Conservation (phyloP, 73 alveolate genomes). For the Paramecium biaurelia region DNA sequence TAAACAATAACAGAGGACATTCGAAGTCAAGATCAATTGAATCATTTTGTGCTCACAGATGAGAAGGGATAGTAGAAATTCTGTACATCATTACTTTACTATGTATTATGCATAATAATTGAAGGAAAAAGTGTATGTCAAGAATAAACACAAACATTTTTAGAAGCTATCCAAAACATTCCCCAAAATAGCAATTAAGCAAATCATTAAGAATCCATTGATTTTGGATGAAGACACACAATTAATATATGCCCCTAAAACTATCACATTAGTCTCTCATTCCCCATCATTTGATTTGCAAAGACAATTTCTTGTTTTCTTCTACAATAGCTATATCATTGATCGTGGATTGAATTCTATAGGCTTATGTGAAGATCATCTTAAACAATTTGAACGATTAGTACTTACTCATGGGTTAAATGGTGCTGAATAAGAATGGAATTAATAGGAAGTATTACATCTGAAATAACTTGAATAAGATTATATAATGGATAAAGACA, state of each 20-base stretch:
- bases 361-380: not conserved
- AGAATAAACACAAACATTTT: conserved; percentile 40
- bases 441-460: not conserved
- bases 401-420: conserved; percentile 31
- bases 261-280: conserved; percentile 17
- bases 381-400: not conserved
- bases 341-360: conserved; percentile 41
- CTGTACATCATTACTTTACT: not conserved
- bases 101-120: not conserved
- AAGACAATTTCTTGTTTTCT: conserved; percentile 52
- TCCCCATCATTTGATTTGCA: conserved; percentile 35
- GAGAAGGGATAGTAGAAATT: conserved; percentile 21
- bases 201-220: conserved; percentile 58
- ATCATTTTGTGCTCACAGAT: conserved; percentile 30
- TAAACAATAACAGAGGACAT: not conserved
- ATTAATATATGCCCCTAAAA: conserved; percentile 57
- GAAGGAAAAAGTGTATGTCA: conserved; percentile 59
- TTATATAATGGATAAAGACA: conserved; percentile 15
- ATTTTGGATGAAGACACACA: conserved; percentile 63
- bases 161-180: conserved; percentile 48
- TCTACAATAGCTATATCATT: conserved; percentile 41
- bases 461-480: not conserved
- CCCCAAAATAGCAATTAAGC: conserved; percentile 48
- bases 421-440: conserved; percentile 49
- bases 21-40: not conserved